Conservation (phyloP, 1,284 basidiomycete species). For the Xerocomus nothofagi region DNA sequence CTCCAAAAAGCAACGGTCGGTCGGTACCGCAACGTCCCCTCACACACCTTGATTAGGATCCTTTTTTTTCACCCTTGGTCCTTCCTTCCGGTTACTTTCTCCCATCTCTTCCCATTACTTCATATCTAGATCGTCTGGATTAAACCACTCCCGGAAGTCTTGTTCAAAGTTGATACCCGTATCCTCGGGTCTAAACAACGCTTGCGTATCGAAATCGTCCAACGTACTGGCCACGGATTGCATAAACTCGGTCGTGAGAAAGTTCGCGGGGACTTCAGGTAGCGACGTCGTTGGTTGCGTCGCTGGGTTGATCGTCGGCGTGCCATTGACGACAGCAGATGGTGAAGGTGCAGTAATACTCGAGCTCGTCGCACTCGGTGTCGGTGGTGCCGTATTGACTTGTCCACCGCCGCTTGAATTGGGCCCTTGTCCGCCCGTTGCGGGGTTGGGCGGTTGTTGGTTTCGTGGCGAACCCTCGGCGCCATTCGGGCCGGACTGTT, state of each 20-base stretch:
- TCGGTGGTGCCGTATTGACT: conserved; percentile 46
- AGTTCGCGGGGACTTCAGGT: conserved; percentile 26
- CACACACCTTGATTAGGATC: conserved; percentile 1
- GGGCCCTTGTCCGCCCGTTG: conserved; percentile 20
- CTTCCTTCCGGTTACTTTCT: background rate
- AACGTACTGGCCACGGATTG: conserved; percentile 39
- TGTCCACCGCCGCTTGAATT: conserved; percentile 18
- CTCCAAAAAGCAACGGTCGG: conserved; percentile 13
- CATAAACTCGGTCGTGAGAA: conserved; percentile 46
- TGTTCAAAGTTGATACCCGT: conserved; percentile 59
- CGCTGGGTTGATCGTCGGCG: conserved; percentile 27
- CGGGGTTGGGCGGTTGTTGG: conserved; percentile 32
- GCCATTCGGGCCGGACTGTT: conserved; percentile 19
- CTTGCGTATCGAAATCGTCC: conserved; percentile 45
- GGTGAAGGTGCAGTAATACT: conserved; percentile 47
- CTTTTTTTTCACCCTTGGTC: background rate
- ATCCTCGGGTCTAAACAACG: conserved; percentile 44
- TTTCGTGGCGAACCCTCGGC: conserved; percentile 50
- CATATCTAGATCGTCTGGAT: conserved; percentile 46
- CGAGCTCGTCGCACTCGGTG: conserved; percentile 42
- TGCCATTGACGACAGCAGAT: conserved; percentile 42
- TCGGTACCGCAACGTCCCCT: conserved; percentile 1
- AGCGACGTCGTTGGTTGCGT: conserved; percentile 24
- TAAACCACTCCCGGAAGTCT: conserved; percentile 71
- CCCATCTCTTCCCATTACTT: conserved; percentile 19